These are phyloP conservation scores for Globisporangium nodosum DNA, from an alignment of 352 stramenopile species.

Conservation along the genomic window DNA sequence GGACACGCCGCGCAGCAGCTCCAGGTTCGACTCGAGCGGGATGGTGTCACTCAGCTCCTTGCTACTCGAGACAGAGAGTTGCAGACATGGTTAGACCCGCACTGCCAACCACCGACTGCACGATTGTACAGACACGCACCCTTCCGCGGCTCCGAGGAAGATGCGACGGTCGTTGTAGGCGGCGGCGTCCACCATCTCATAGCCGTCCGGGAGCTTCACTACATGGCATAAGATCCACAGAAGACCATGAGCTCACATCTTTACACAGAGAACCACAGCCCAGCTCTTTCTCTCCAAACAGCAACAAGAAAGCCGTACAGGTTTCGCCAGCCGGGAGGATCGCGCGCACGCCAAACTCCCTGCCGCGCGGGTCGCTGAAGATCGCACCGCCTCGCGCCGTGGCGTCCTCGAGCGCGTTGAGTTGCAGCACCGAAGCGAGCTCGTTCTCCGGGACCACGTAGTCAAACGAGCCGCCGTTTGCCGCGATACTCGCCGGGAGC, in stretches of 20 bases:
- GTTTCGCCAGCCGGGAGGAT: conserved; percentile 35
- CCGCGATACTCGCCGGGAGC: conserved; percentile 35
- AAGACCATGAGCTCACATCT: not conserved
- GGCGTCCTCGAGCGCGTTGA: conserved; percentile 28
- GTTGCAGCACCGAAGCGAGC: conserved; percentile 22
- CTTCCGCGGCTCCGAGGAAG: conserved; percentile 65
- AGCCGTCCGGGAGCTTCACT: conserved; percentile 54
- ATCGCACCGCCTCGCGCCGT: conserved; percentile 25
- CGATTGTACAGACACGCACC: conserved; percentile 24
- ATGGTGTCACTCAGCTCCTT: conserved; percentile 80
- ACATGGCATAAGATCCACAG: not conserved
- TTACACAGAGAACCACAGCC: not conserved
- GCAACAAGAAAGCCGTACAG: conserved; percentile 11
- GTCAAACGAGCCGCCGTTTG: conserved; percentile 10
- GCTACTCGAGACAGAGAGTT: conserved; percentile 17
- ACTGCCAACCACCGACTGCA: too few species aligned
- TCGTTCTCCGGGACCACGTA: conserved; percentile 13
- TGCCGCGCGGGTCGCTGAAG: conserved; percentile 57
- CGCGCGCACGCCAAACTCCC: conserved; percentile 56
- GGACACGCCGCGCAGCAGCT: conserved; percentile 85
- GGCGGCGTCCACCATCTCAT: conserved; percentile 29
- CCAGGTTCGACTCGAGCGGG: conserved; percentile 91
- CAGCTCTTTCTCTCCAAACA: too few species aligned
- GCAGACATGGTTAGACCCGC: not conserved
- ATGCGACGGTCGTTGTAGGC: conserved; percentile 62